phyloP scores from a whole-genome alignment of 1,139 yeast species.

The Debaryomycetaceae sp. region DNA sequence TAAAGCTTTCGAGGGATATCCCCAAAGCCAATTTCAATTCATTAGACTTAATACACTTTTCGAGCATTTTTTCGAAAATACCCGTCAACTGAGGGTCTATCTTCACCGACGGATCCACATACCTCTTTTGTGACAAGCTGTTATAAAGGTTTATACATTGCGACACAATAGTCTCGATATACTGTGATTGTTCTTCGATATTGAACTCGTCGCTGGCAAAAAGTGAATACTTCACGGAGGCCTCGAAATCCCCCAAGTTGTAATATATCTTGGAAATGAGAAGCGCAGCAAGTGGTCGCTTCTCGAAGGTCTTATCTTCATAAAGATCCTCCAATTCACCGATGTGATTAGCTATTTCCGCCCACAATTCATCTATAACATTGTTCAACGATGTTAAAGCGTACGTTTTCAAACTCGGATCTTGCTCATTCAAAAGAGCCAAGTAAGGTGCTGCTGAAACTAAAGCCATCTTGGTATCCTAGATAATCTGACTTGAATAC shows the following conservation, averaged over 20 bases:
- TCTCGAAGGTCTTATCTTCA: conserved; percentile 77
- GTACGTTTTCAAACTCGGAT: conserved; percentile 70
- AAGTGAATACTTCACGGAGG: conserved; percentile 85
- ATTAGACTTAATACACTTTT: conserved; percentile 67
- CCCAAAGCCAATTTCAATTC: conserved; percentile 87
- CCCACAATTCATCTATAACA: conserved; percentile 92
- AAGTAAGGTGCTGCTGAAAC: conserved; percentile 86
- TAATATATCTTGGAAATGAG: conserved; percentile 93
- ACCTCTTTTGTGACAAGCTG: conserved; percentile 55
- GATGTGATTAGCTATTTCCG: conserved; percentile 90
- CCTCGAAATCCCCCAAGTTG: conserved; percentile 90
- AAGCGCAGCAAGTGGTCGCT: conserved; percentile 83
- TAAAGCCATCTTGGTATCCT: conserved; percentile 43
- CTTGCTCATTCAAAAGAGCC: conserved; percentile 84
- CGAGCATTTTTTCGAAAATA: conserved; percentile 84
- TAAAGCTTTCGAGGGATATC: conserved; percentile 81
- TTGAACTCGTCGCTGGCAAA: conserved; percentile 81
- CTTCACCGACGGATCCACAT: conserved; percentile 32
- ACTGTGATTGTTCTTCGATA: conserved; percentile 74
- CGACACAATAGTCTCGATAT: conserved; percentile 88
- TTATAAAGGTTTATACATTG: conserved; percentile 87
- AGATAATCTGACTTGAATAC: not conserved
- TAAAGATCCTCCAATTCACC: conserved; percentile 85
- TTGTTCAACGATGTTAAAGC: conserved; percentile 81
- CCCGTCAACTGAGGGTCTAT: conserved; percentile 63